phyloP scores from a whole-genome alignment of 805 yeast species.

The Saturnispora sanitii region DNA sequence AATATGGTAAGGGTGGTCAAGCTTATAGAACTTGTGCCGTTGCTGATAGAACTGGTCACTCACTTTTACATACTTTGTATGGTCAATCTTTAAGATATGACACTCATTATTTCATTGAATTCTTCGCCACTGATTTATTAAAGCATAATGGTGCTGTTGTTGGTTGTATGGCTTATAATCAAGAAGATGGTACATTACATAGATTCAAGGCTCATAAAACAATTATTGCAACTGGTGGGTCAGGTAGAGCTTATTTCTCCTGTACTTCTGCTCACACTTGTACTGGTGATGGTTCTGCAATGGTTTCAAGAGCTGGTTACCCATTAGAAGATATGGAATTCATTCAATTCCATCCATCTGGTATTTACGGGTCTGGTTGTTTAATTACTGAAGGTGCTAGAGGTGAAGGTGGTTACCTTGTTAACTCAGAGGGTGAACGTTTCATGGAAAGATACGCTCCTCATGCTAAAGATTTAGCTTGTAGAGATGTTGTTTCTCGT shows the following conservation, averaged over 20 bases:
- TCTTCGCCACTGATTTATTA: slow-evolving; percentile 87
- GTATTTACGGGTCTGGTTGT: slow-evolving; percentile 98
- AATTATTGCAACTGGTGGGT: slow-evolving; percentile 96
- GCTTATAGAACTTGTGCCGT: slow-evolving; percentile 99
- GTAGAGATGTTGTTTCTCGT: slow-evolving; percentile 96
- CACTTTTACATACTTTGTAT: slow-evolving; percentile 86
- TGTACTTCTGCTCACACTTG: slow-evolving; percentile 99
- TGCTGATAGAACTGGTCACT: slow-evolving; percentile 98
- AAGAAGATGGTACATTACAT: slow-evolving; percentile 97
- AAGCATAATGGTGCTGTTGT: slow-evolving; percentile 94
- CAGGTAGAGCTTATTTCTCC: slow-evolving; percentile 96
- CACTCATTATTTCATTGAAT: slow-evolving; percentile 96
- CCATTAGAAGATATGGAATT: slow-evolving; percentile 97
- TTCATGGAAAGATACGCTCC: slow-evolving; percentile 99
- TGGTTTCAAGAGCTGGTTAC: slow-evolving; percentile 97
- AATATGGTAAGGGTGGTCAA: slow-evolving; percentile 97
- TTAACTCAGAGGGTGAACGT: slow-evolving; percentile 97
- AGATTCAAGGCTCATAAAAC: slow-evolving; percentile 97
- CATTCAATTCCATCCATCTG: slow-evolving; percentile 98
- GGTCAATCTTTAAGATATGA: slow-evolving; percentile 96
- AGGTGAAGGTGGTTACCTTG: slow-evolving; percentile 98
- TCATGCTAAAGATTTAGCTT: slow-evolving; percentile 95
- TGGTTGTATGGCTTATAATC: slow-evolving; percentile 95
- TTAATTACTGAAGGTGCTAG: slow-evolving; percentile 98
- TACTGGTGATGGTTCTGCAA: slow-evolving; percentile 98